These are phyloP conservation scores for Bombardia bombarda DNA, from an alignment of 495 filamentous ascomycete genomes.

Conservation along the genomic window DNA sequence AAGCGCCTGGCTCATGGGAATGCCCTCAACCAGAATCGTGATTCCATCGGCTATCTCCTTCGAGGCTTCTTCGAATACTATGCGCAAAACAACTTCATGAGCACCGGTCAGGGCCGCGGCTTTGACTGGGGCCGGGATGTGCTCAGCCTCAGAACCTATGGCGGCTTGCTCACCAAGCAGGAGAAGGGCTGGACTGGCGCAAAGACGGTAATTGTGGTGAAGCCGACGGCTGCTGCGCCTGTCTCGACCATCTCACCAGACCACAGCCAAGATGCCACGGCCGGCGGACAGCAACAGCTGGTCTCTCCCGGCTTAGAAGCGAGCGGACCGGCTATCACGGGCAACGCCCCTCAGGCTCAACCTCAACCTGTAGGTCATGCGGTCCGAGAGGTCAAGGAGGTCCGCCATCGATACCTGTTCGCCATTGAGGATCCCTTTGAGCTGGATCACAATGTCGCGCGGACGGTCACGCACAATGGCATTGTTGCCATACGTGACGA, in stretches of 20 bases:
- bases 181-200: slow-evolving; percentile 73
- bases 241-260: slow-evolving; percentile 3
- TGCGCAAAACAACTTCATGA: slow-evolving; percentile 42
- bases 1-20: slow-evolving; percentile 38
- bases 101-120: slow-evolving; percentile 28
- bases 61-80: slow-evolving; percentile 79
- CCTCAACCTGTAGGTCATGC: background rate
- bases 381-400: slow-evolving; percentile 45
- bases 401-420: slow-evolving; percentile 72
- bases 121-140: slow-evolving; percentile 69
- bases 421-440: slow-evolving; percentile 88
- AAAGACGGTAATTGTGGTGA: slow-evolving; percentile 41
- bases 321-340: background rate
- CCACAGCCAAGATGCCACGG: background rate
- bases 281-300: background rate
- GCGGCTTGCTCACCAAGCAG: slow-evolving; percentile 59
- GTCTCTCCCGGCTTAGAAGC: background rate
- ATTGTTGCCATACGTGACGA: slow-evolving; percentile 72
- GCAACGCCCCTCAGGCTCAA: background rate
- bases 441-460: slow-evolving; percentile 70
- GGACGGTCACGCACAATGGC: slow-evolving; percentile 69
- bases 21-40: slow-evolving; percentile 49
- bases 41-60: slow-evolving; percentile 57
- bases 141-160: slow-evolving; percentile 60
- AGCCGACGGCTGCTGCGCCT: slow-evolving; percentile 7